Evolutionary conservation across 805 yeast species (phyloP), one percentile per base, ranked within the genome.

Genomic region (Citeromyces matritensis): DNA sequence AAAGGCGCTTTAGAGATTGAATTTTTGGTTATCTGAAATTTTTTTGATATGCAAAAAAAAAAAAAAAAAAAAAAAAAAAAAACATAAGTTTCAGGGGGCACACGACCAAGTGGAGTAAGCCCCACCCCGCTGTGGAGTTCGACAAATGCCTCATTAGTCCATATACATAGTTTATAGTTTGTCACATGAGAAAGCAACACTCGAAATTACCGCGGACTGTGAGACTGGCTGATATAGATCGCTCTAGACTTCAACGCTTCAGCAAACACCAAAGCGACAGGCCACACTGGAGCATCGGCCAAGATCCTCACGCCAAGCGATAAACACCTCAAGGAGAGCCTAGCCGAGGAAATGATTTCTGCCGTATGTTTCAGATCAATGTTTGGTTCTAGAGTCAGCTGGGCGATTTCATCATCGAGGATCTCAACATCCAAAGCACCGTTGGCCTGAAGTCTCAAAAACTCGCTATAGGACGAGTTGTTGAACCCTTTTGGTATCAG

Each of bases 241-340:
- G 76, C 73, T 44, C 85, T 64, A 23, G 73, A 66, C 45, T 76
- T 79, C 42, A 79, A 58, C 2, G 84, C 85, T 46, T 79, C 88
- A 0, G 88, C 88, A 57, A 79, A 77, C 12, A 76, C 68, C 48
- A 80, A 55, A 1, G 85, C 81, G 31, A 79, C 65, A 0, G 91
- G 91, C 93, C 93, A 80, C 15, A 80, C 77, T 10, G 91, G 91
- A 0, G 86, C 86, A 57, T 80, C 91, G 4, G 85, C 84, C 32
- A 80, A 57, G 21, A 80, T 75, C 42, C 84, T 58, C 9, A 80
- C 80, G 26, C 91, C 93, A 25, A 80, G 51, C 34, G 76, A 73
- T 26, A 80, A 51, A 13, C 75, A 62, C 45, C 73, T 65, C 31
- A 66, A 58, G 12, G 75, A 69, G 32, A 70, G 56, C 45, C 66